Conservation (phyloP, 768 basidiomycete genomes). For the Xerocomellus intermedius region DNA sequence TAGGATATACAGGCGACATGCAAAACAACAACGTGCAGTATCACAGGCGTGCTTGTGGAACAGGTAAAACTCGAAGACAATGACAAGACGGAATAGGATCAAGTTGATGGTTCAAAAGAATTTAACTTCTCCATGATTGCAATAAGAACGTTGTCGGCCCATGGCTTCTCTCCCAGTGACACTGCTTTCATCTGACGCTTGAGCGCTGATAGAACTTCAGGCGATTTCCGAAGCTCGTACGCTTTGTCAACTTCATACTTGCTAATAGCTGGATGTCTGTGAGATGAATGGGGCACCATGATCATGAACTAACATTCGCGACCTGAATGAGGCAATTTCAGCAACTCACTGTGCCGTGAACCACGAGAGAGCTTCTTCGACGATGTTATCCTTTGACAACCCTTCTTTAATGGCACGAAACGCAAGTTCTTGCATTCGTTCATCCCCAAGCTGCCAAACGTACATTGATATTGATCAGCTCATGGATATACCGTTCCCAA, state of each 20-base stretch:
- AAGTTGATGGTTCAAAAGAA: slow-evolving; percentile 3
- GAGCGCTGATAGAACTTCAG: slow-evolving; percentile 22
- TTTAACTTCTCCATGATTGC: slow-evolving; percentile 27
- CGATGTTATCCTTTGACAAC: slow-evolving; percentile 25
- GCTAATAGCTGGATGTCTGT: slow-evolving; percentile 15
- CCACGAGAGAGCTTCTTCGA: slow-evolving; percentile 31
- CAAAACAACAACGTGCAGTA: not conserved
- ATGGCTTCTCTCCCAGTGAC: slow-evolving; percentile 27
- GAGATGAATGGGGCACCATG: not conserved
- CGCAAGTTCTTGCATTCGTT: slow-evolving; percentile 27
- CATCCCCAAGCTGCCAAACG: slow-evolving; percentile 22
- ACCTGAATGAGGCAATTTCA: not conserved
- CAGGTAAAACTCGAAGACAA: not conserved
- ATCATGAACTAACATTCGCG: not conserved
- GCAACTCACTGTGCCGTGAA: slow-evolving; percentile 32
- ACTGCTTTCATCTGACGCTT: slow-evolving; percentile 23
- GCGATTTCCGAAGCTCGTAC: slow-evolving; percentile 19
- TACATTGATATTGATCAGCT: not conserved
- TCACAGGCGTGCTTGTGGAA: not conserved
- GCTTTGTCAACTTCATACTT: slow-evolving; percentile 20
- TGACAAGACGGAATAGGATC: not conserved
- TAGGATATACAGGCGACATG: not conserved
- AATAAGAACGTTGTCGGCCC: slow-evolving; percentile 21
- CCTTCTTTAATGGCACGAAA: slow-evolving; percentile 22
- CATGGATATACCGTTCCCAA: not conserved